Conservation (phyloP, 805 yeast species). For the Suhomyces emberorum region DNA sequence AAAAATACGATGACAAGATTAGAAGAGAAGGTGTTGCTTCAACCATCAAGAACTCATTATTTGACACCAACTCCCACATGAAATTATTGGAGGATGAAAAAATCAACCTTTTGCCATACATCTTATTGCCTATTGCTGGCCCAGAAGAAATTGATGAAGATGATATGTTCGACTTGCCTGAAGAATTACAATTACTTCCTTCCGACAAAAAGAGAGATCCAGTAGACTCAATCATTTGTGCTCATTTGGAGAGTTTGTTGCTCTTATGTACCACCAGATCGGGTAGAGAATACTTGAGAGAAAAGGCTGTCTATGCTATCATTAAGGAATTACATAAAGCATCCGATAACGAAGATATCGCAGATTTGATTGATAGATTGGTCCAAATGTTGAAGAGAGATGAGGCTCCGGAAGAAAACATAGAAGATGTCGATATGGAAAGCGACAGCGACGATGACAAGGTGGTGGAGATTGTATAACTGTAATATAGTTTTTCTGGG, state of each 20-base stretch:
- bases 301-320: conserved; percentile 80
- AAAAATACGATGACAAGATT: conserved; percentile 67
- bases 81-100: conserved; percentile 54
- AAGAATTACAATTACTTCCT: conserved; percentile 76
- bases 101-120: conserved; percentile 75
- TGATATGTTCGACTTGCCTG: conserved; percentile 84
- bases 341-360: conserved; percentile 40
- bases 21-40: conserved; percentile 93
- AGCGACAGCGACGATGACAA: conserved; percentile 48
- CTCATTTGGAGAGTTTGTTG: conserved; percentile 76
- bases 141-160: conserved; percentile 77
- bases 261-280: conserved; percentile 72
- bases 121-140: conserved; percentile 76
- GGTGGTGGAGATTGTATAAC: conserved; percentile 50
- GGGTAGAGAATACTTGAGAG: conserved; percentile 74
- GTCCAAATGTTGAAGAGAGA: conserved; percentile 94
- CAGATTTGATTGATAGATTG: conserved; percentile 73
- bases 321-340: conserved; percentile 81
- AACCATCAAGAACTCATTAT: conserved; percentile 84
- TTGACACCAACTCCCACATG: conserved; percentile 70
- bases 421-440: conserved; percentile 49
- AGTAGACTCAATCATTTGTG: conserved; percentile 55
- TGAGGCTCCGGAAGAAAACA: conserved; percentile 52
- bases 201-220: conserved; percentile 79
- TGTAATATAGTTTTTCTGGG: neutral